A percentile compares a stretch with the other conserved stretches of the same genome.
These are phyloP conservation scores for Purpureocillium takamizusanense DNA, from an alignment of 2,329 filamentous ascomycete genomes.

Conservation along the genomic window DNA sequence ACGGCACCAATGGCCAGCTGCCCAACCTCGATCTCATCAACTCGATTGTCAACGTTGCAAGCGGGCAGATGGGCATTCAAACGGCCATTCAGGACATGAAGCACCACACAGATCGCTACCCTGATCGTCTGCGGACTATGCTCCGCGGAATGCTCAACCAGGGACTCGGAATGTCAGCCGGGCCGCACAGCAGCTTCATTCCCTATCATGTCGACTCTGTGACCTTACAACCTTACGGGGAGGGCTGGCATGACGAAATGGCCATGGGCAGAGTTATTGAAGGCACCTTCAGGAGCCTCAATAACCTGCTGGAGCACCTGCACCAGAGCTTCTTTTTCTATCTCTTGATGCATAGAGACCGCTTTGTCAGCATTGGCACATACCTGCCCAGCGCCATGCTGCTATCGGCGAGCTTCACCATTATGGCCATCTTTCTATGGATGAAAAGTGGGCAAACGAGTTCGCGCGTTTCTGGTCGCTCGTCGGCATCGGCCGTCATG, in stretches of 20 bases:
- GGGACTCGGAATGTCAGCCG: constrained; percentile 78
- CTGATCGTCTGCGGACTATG: constrained; percentile 78
- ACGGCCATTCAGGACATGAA: constrained; percentile 81
- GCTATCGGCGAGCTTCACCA: constrained; percentile 86
- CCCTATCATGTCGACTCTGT: constrained; percentile 96
- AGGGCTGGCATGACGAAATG: constrained; percentile 98
- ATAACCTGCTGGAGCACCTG: constrained; percentile 91
- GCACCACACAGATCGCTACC: constrained; percentile 71
- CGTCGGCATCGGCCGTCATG: not conserved
- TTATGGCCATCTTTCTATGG: constrained; percentile 94
- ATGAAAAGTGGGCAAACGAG: constrained; percentile 64
- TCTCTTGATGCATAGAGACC: constrained; percentile 78
- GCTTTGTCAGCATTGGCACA: constrained; percentile 96
- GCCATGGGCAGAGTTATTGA: constrained; percentile 83
- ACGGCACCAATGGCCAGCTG: constrained; percentile 90
- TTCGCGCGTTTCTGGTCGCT: too few relatives aligned
- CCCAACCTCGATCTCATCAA: constrained; percentile 96
- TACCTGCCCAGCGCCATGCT: constrained; percentile 98
- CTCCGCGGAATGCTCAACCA: constrained; percentile 88
- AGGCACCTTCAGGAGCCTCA: constrained; percentile 84
- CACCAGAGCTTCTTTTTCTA: constrained; percentile 99
- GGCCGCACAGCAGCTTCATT: constrained; percentile 91
- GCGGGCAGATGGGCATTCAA: constrained; percentile 84
- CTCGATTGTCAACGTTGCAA: constrained; percentile 79
- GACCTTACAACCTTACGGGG: constrained; percentile 79